phyloP scores from a whole-genome alignment of 768 basidiomycete species.

The Boletus rufocinnamomeus region DNA sequence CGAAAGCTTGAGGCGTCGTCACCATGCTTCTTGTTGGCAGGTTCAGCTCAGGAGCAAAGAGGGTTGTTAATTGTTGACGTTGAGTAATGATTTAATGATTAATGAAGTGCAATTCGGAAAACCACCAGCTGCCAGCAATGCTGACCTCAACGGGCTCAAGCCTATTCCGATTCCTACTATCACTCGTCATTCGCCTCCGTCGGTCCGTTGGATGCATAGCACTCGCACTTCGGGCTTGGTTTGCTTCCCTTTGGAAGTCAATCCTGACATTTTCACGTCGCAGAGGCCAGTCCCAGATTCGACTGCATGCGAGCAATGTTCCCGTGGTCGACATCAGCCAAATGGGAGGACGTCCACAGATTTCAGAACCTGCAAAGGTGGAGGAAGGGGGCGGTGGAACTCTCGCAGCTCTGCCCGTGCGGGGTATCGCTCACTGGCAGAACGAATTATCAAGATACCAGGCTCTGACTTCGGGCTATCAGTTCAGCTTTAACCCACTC shows the following conservation, averaged over 20 bases:
- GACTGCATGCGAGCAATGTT: background rate
- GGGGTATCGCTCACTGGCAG: background rate
- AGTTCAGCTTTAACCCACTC: background rate
- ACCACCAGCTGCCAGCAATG: background rate
- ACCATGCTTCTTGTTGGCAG: no score
- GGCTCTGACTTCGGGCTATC: background rate
- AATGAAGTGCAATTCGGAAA: background rate
- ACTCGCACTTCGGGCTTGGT: background rate
- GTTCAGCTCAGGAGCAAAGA: no score
- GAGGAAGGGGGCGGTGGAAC: background rate
- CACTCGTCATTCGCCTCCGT: constrained; percentile 7
- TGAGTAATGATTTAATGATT: no score
- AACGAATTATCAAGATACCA: background rate
- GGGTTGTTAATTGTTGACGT: no score
- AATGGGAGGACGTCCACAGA: background rate
- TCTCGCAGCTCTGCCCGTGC: constrained; percentile 4
- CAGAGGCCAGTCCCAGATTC: background rate
- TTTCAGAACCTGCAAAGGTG: no score
- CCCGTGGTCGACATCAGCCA: background rate
- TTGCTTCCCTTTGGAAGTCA: constrained; percentile 7
- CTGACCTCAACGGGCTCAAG: background rate
- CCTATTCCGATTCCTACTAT: constrained; percentile 8
- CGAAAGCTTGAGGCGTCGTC: no score
- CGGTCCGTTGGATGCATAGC: background rate
- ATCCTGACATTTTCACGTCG: background rate